Evolutionary conservation across 164 flowering plant genomes (phyloP), one percentile per base, ranked within the genome.

Genomic region (Berberis thunbergii): DNA sequence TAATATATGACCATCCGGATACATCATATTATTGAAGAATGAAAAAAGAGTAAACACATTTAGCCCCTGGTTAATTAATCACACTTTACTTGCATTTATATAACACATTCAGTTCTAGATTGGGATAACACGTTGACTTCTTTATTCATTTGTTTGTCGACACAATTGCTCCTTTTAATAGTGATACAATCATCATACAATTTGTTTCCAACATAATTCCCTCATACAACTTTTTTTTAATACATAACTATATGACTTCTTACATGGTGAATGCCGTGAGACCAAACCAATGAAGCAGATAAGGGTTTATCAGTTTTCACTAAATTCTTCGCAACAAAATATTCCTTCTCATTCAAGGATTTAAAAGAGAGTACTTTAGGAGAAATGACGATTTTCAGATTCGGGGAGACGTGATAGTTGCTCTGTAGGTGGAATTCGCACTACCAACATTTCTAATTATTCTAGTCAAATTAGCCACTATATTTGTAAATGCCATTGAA

Each of bases 371-470:
- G 72, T 39, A 70, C 59, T 0, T 42, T n/a, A 4, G 83, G 84
- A 1, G 1, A 64, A 38, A 79, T 80, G 4, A 41, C 60, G 40
- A 83, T 40, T 1, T 54, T 61, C 4, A 76, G 1, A 5, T 42
- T 1, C 43, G 2, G 10, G n/a, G 45, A 0, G 54, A 7, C 0
- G 26, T 40, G 26, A 73, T 41, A 0, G 40, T 54, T 26, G 73
- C 75, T 45, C 12, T 76, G 65, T 84, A 79, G 1, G 69, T 66
- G 1, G 82, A 75, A 41, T 70, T 77, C 4, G 72, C 64, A 0
- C 5, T 8, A 0, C 87, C 87, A 12, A 84, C 84, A 45, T 81
- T 80, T 2, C 78, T 81, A 1, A 79, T 85, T 7, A 71, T 76
- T 61, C 87, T 70, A 0, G 13, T 4, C 26, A 78, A 81, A 0